phyloP scores from a whole-genome alignment of 139 green algal genomes.

The Spirogloea muscicola region DNA sequence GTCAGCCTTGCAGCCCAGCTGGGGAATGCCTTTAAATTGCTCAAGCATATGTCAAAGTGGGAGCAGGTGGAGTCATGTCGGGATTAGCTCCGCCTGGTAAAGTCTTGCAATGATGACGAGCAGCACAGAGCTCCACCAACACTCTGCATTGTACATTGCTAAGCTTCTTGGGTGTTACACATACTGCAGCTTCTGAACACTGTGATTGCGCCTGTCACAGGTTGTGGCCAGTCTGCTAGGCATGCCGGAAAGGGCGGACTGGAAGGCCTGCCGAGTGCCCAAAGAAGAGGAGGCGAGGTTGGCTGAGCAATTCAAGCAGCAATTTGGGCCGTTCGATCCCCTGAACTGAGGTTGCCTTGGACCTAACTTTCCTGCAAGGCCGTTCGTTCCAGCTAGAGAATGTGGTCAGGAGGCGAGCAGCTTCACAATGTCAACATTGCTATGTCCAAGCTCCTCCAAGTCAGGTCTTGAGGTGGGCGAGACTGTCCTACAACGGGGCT shows the following conservation, averaged over 20 bases:
- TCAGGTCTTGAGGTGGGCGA: too few relatives aligned
- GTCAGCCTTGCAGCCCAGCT: neutral
- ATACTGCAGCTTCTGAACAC: neutral
- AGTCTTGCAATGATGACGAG: neutral
- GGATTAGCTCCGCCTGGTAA: neutral
- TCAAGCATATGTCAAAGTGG: neutral
- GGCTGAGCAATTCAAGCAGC: conserved; percentile 69
- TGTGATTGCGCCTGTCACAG: conserved; percentile 10
- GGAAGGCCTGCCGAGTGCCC: conserved; percentile 61
- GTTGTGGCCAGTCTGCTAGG: conserved; percentile 69
- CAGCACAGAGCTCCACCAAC: neutral
- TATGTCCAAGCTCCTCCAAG: too few relatives aligned
- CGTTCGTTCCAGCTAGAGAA: too few relatives aligned
- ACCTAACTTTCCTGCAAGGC: too few relatives aligned
- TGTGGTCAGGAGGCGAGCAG: too few relatives aligned
- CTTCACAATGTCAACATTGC: too few relatives aligned
- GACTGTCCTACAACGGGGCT: too few relatives aligned
- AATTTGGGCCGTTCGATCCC: too few relatives aligned
- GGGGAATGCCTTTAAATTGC: neutral
- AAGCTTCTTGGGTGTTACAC: neutral
- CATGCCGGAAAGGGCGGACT: conserved; percentile 71
- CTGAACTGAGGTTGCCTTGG: too few relatives aligned
- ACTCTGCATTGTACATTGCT: neutral
- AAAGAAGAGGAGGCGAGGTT: conserved; percentile 59
- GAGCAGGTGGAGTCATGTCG: neutral